Evolutionary conservation across 352 stramenopile genomes (phyloP), one percentile per base, ranked within the genome.

Genomic region (Globisporangium yorkense): DNA sequence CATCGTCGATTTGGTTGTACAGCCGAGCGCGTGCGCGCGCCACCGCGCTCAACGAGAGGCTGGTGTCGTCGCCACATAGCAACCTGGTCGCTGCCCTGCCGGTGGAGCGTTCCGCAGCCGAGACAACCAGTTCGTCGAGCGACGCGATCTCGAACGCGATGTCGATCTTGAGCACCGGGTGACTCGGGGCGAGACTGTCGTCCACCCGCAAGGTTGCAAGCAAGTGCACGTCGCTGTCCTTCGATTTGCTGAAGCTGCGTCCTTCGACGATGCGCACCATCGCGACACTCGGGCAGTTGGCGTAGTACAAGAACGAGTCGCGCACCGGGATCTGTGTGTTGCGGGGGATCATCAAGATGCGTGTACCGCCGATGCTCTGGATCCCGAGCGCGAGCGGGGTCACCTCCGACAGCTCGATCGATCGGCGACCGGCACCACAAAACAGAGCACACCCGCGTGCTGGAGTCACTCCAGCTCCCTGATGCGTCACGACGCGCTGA

Each of bases 161-260:
- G 27, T 77, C 70, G 20, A 77, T 51, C 21, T 74, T 75, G 40
- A 75, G 50, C 62, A 73, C 63, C 33, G 70, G 61, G 4, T 57
- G 58, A 10, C 51, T 46, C 39, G 67, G 63, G 13, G 67, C 53
- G 16, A 55, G 64, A 43, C 52, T 65, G 15, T 53, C 65, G 46
- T 75, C 61, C 12, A 77, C 52, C 18, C 57, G 54, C 29, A 77
- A 43, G 18, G 45, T 63, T 15, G 55, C 68, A 20, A 77, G 27
- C 10, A 53, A 59, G 37, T 77, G 67, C 20, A 54, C 16, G 13
- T 9, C 9, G 24, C 12, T 39, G 63, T 50, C 15, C 1, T 41
- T 62, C 18, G 49, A n/a, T 7, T 16, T 46, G 10, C 43, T 51
- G 18, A 62, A 53, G 18, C 24, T 51, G 1, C 35, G n/a, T 0